phyloP scores from a whole-genome alignment of 1,284 basidiomycete species.

The Quambalaria eucalypti region DNA sequence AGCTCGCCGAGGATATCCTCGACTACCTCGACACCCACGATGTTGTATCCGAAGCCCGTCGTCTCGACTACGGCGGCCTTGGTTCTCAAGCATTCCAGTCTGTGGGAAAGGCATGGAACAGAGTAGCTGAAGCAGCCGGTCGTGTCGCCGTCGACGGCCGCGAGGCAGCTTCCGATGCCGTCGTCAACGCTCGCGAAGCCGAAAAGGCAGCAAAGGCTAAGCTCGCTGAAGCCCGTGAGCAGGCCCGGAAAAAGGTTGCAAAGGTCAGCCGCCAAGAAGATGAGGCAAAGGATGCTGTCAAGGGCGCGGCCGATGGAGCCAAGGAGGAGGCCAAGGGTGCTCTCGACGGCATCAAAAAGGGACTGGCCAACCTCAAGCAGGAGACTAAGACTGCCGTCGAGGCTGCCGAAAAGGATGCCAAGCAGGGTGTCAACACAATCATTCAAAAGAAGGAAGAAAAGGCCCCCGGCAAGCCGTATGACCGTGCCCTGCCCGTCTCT shows the following conservation, averaged over 20 bases:
- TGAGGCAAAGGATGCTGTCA: constrained; percentile 24
- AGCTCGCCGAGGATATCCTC: constrained; percentile 8
- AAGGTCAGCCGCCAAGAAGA: constrained; percentile 23
- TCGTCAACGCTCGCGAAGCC: constrained; percentile 7
- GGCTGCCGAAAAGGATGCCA: constrained; percentile 28
- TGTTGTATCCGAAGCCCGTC: constrained; percentile 23
- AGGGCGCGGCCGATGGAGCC: constrained; percentile 40
- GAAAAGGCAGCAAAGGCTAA: constrained; percentile 7
- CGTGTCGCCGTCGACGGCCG: constrained; percentile 22
- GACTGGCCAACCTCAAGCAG: constrained; percentile 21
- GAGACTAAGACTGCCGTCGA: constrained; percentile 52
- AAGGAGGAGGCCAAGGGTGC: constrained; percentile 42
- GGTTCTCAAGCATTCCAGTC: constrained; percentile 54
- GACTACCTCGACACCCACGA: constrained; percentile 39
- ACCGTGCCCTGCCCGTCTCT: constrained; percentile 24
- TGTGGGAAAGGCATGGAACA: constrained; percentile 50
- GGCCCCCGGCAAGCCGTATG: constrained; percentile 10
- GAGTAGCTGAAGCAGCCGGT: constrained; percentile 35
- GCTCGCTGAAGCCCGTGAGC: constrained; percentile 22
- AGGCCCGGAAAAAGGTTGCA: constrained; percentile 17
- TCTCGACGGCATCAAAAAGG: constrained; percentile 21
- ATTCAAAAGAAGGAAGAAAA: constrained; percentile 5
- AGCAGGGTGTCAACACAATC: constrained; percentile 4
- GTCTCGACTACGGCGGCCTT: constrained; percentile 48
- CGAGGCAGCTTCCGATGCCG: constrained; percentile 47